A percentile compares a stretch with the other conserved stretches of the same genome.
Evolutionary conservation across 176 grass and related monocot species (phyloP).

Genomic region (Zea luxurians): DNA sequence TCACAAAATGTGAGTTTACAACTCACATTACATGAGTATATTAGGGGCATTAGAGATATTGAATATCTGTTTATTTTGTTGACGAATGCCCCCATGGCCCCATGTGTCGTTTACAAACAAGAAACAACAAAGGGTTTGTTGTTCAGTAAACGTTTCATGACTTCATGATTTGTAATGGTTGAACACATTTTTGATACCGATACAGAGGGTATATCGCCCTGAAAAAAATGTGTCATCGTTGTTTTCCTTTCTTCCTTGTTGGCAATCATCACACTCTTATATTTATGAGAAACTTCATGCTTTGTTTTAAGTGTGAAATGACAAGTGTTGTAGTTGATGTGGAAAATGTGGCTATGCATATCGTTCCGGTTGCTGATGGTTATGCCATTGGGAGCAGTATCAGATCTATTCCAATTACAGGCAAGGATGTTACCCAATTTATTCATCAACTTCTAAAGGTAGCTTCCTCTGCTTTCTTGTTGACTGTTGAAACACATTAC

Average conservation of each 20-base stretch:
- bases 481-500: not conserved
- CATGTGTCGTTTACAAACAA: too few relatives aligned
- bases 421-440: slow-evolving; percentile 96
- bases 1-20: too few relatives aligned
- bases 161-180: too few relatives aligned
- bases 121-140: too few relatives aligned
- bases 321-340: slow-evolving; percentile 98
- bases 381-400: slow-evolving; percentile 99
- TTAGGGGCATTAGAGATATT: too few relatives aligned
- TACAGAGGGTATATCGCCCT: too few relatives aligned
- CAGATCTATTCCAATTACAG: slow-evolving; percentile 92
- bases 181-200: too few relatives aligned
- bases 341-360: slow-evolving; percentile 90
- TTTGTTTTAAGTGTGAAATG: slow-evolving; percentile 99
- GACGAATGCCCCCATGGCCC: too few relatives aligned
- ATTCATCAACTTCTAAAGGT: slow-evolving; percentile 97
- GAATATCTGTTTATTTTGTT: too few relatives aligned
- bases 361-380: slow-evolving; percentile 97
- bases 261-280: slow-evolving; percentile 7
- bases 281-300: slow-evolving; percentile 48
- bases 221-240: not conserved
- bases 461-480: slow-evolving; percentile 33
- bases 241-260: slow-evolving; percentile 9
- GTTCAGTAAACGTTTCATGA: too few relatives aligned
- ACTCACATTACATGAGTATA: too few relatives aligned